phyloP scores from a whole-genome alignment of 2,329 filamentous ascomycete species.

The Pseudogymnoascus sp. region DNA sequence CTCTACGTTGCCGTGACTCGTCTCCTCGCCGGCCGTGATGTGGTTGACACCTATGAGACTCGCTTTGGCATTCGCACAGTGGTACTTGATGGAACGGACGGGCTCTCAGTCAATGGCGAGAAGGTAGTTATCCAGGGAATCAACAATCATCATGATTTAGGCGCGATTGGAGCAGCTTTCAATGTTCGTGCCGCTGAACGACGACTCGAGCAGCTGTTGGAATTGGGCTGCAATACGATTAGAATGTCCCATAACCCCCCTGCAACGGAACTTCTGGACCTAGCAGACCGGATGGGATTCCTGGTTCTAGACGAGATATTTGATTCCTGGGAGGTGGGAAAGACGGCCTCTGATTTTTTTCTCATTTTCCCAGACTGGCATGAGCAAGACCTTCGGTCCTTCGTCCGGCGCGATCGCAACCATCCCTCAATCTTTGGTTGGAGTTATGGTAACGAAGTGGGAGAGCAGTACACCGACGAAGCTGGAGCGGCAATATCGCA shows the following conservation, averaged over 20 bases:
- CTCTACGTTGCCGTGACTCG: constrained; percentile 40
- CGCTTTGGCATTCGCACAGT: constrained; percentile 41
- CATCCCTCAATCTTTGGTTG: constrained; percentile 45
- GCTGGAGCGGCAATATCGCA: constrained; percentile 28
- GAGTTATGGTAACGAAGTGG: constrained; percentile 47
- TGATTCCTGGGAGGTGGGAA: constrained; percentile 39
- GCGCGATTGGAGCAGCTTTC: constrained; percentile 42
- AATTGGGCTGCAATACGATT: constrained; percentile 42
- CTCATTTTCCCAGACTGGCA: constrained; percentile 45
- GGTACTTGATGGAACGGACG: constrained; percentile 32
- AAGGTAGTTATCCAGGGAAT: constrained; percentile 37
- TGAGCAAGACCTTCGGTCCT: constrained; percentile 42
- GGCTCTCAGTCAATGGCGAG: constrained; percentile 40
- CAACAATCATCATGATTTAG: constrained; percentile 44
- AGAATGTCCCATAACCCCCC: constrained; percentile 47
- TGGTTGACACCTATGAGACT: constrained; percentile 40
- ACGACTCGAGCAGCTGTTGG: constrained; percentile 40
- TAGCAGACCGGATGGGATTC: constrained; percentile 42
- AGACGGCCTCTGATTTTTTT: constrained; percentile 42
- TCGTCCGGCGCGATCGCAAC: constrained; percentile 45
- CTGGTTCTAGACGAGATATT: constrained; percentile 47
- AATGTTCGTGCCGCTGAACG: constrained; percentile 40
- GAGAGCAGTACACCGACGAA: constrained; percentile 36
- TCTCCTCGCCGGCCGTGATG: constrained; percentile 23
- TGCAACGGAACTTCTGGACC: constrained; percentile 40